Percentiles rank a stretch among this genome's conserved stretches.
These are phyloP conservation scores for Strobilomyces echinocephalus DNA, from an alignment of 768 basidiomycete species.

Conservation along the genomic window DNA sequence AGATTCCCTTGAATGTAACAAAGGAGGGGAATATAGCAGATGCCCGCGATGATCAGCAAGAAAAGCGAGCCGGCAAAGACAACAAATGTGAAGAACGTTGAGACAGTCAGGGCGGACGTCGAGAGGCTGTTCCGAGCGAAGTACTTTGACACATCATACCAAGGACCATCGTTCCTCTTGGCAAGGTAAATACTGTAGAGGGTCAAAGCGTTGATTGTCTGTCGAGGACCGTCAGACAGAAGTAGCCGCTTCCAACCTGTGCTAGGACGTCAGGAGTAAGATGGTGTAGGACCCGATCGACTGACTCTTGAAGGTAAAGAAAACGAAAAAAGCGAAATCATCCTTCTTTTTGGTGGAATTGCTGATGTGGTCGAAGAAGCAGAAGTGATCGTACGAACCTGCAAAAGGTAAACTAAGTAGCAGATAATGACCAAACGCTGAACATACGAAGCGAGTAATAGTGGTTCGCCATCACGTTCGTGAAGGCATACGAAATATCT, in stretches of 20 bases:
- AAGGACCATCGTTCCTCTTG: constrained; percentile 44
- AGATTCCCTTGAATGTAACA: constrained; percentile 96
- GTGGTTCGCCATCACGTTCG: constrained; percentile 94
- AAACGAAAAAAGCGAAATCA: constrained; percentile 98
- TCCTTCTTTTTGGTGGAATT: constrained; percentile 95
- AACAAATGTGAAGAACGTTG: constrained; percentile 85
- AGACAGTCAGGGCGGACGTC: constrained; percentile 79
- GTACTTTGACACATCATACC: constrained; percentile 74
- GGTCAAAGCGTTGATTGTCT: constrained; percentile 96
- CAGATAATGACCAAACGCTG: not conserved
- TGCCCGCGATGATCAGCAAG: constrained; percentile 74
- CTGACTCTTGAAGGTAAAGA: constrained; percentile 98
- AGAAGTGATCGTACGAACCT: constrained; percentile 97
- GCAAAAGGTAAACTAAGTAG: not conserved
- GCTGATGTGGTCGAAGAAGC: constrained; percentile 95
- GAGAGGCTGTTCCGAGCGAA: constrained; percentile 71
- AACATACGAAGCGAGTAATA: constrained; percentile 90
- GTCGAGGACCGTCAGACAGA: constrained; percentile 93
- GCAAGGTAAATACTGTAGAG: constrained; percentile 84
- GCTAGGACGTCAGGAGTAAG: not conserved
- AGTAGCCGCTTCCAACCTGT: constrained; percentile 84
- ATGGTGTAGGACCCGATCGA: constrained; percentile 7
- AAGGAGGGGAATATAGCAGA: constrained; percentile 91
- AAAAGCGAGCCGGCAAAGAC: constrained; percentile 83
- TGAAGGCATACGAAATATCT: constrained; percentile 97